A percentile compares a stretch with the other conserved stretches of the same genome.
Evolutionary conservation across 257 asterid genomes (phyloP).

Genomic region (Fraxinus cuspidata): DNA sequence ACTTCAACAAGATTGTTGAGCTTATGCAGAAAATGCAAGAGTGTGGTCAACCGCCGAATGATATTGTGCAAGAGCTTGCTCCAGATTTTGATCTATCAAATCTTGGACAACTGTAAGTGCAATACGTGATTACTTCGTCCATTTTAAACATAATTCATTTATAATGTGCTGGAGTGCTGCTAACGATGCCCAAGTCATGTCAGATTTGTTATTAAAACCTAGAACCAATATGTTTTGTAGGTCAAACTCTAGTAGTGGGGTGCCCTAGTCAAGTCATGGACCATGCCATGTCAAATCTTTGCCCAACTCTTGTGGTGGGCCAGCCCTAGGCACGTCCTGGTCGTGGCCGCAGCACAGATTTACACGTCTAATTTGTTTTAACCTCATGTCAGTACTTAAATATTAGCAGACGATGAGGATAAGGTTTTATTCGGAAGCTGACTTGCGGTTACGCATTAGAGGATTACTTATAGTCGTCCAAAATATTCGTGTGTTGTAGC

Average conservation of each 20-base stretch:
- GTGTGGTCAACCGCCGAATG: slow-evolving; percentile 97
- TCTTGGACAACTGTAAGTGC: slow-evolving; percentile 81
- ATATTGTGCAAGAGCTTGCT: slow-evolving; percentile 86
- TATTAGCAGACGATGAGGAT: neutral
- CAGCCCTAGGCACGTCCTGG: neutral
- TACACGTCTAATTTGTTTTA: no score
- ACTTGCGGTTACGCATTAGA: neutral
- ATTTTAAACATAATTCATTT: neutral
- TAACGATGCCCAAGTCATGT: no score
- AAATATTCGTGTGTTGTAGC: neutral
- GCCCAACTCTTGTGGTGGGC: neutral
- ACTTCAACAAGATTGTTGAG: slow-evolving; percentile 94
- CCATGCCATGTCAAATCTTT: neutral
- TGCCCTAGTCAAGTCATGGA: no score
- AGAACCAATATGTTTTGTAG: no score
- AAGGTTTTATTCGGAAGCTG: neutral
- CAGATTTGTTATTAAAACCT: no score
- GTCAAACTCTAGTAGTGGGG: no score
- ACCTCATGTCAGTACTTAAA: neutral
- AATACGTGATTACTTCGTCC: neutral
- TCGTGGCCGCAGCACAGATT: neutral
- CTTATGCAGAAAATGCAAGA: slow-evolving; percentile 99
- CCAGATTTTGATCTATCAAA: slow-evolving; percentile 81
- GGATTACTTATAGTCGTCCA: neutral
- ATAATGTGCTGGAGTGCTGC: no score